These are phyloP conservation scores for Stagonosporopsis rhizophila DNA, from an alignment of 2,329 filamentous ascomycete genomes.

Conservation along the genomic window DNA sequence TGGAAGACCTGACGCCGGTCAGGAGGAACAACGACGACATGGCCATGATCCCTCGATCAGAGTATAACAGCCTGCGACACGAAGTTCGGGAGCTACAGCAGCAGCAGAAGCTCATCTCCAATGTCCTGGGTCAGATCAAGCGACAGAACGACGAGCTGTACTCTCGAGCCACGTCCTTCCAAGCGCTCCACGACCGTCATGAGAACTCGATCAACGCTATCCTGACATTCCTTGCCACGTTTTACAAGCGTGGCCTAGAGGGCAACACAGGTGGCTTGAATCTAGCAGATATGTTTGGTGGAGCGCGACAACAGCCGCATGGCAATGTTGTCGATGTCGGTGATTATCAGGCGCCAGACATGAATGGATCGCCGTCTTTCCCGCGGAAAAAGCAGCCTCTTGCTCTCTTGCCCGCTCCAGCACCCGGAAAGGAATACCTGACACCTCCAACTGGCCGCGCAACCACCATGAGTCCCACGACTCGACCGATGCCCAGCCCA, in stretches of 20 bases:
- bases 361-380: constrained; percentile 43
- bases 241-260: constrained; percentile 92
- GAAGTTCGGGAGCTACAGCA: constrained; percentile 84
- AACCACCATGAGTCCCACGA: constrained; percentile 41
- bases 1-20: constrained; percentile 51
- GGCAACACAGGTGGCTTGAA: constrained; percentile 78
- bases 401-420: constrained; percentile 45
- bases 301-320: constrained; percentile 63
- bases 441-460: constrained; percentile 34
- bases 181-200: constrained; percentile 91
- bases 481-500: constrained; percentile 37
- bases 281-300: constrained; percentile 83
- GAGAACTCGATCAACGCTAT: constrained; percentile 99
- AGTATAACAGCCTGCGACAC: constrained; percentile 77
- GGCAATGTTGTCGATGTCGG: constrained; percentile 69
- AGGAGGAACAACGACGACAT: constrained; percentile 52
- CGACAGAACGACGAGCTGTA: constrained; percentile 88
- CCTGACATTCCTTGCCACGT: constrained; percentile 92
- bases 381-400: constrained; percentile 49
- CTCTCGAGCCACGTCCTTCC: constrained; percentile 85
- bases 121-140: constrained; percentile 79
- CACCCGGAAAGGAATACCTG: constrained; percentile 38
- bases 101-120: constrained; percentile 85
- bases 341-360: constrained; percentile 56
- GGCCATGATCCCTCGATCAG: constrained; percentile 69